Evolutionary conservation across 768 basidiomycete species (phyloP), one percentile per base, ranked within the genome.

Genomic region (Pleurotus eryngii): DNA sequence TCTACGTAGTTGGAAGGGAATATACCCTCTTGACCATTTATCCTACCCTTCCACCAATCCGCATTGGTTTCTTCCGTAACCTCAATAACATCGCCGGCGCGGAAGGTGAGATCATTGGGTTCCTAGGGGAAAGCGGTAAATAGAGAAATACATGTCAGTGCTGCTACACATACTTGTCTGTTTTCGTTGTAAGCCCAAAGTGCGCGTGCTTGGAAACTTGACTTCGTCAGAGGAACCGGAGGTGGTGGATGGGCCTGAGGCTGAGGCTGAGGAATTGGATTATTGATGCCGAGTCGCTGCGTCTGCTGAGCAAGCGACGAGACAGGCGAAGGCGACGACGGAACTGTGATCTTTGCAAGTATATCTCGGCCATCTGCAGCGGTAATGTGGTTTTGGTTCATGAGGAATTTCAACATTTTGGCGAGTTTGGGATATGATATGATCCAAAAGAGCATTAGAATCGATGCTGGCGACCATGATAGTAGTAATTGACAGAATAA

Each of bases 1-100:
- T 88, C 84, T 40, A 90, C 88, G 57, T 89, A 80, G 61, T 82
- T 84, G 17, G 86, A 78, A 0, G 92, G 92, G 72, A 94, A 92
- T 35, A 92, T 75, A 15, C 86, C 92, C 18, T 43, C 51, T 60
- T 84, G 77, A 56, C 70, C 77, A 40, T 82, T 80, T 56, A 73
- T 65, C 59, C 72, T 79, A n/a, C 92, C 92, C 7, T 80, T 81
- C 92, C 92, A 95, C 93, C 93, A 95, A 67, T 94, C 91, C 4
- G 72, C 67, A 59, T 92, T 90, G 49, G 82, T 88, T 65, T 92
- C 85, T 24, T 82, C 80, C 26, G 86, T 64, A 26, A 95, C 76
- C 56, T 91, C 86, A 63, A 95, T 81, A 26, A 82, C 75, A 65
- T 94, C 90, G 2, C 90, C 92, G 2, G 78, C 71, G 18, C 71